These are phyloP conservation scores for Axilococcus clingmanii DNA, from an alignment of 139 green algal genomes.

Conservation along the genomic window DNA sequence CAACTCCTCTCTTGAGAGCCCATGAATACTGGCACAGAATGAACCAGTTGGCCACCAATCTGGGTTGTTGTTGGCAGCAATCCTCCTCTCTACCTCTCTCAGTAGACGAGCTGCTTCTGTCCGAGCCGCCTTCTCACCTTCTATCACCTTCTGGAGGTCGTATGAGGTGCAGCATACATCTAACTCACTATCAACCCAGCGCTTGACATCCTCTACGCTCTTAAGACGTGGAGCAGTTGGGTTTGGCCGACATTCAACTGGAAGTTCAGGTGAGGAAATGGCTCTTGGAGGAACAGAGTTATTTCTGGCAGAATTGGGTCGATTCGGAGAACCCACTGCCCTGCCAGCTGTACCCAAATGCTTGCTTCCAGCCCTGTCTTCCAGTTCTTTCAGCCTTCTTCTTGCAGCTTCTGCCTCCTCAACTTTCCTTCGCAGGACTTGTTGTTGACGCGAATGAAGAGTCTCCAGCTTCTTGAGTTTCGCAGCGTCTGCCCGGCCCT, in stretches of 20 bases:
- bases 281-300: too few species aligned
- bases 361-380: constrained; percentile 1
- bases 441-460: constrained; percentile 64
- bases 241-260: constrained; percentile 58
- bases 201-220: neutral
- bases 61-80: constrained; percentile 28
- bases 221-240: constrained; percentile 44
- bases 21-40: too few species aligned
- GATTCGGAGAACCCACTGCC: too few species aligned
- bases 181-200: constrained; percentile 75
- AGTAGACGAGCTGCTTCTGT: constrained; percentile 34
- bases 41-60: constrained; percentile 22
- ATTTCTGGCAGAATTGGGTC: too few species aligned
- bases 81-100: constrained; percentile 49
- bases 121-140: constrained; percentile 65
- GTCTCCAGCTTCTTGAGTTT: constrained; percentile 57
- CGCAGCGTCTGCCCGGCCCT: constrained; percentile 33
- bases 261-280: too few species aligned
- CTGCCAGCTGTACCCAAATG: neutral
- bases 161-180: constrained; percentile 46
- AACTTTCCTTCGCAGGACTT: constrained; percentile 85
- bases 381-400: constrained; percentile 48
- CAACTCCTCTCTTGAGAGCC: neutral
- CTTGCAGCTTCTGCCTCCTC: constrained; percentile 73
- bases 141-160: constrained; percentile 46